Evolutionary conservation across 202 grass and related monocot genomes (phyloP), one percentile per base, ranked within the genome.

Genomic region (Setaria italica): DNA sequence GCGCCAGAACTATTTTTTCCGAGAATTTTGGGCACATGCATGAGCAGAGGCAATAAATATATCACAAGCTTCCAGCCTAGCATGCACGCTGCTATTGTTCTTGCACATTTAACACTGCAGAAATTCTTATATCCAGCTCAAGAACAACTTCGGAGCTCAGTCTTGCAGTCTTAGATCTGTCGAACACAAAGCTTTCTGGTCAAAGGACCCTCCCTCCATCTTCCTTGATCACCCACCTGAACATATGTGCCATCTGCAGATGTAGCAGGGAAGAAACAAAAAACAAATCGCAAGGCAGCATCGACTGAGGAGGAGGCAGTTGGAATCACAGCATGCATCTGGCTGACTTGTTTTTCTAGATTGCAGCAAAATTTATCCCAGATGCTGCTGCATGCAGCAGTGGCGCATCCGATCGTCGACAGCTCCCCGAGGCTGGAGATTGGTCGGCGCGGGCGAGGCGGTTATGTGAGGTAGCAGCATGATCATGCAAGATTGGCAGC

Each of bases 361-460:
- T 29, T 57, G 48, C 48, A 79, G 37, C 57, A 50, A 66, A 67
- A 84, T 87, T 84, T 84, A 88, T 84, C 80, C 9, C 66, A 79
- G 74, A 79, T 88, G 74, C 86, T 79, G 59, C 59, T 20, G 50
- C 43, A 41, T 17, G 63, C 79, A 85, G 67, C 12, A 41, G 11
- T 2, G 10, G 10, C 21, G 60, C 33, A 81, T 70, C 65, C 25
- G 15, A 71, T 70, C 55, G 51, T 64, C 64, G 62, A 32, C 53
- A 57, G 56, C 17, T 78, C 9, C 21, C 37, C 13, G 7, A 25
- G 72, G 19, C 56, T 57, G 48, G 72, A 79, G 80, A 88, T 79
- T 88, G 35, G 74, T 79, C 85, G 80, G 80, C 19, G 45, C 4
- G 10, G 5, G 6, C n/a, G 41, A 68, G 53, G 5, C 73, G 34